Conservation (phyloP, 2,329 filamentous ascomycete genomes). For the Bisporella sp. region DNA sequence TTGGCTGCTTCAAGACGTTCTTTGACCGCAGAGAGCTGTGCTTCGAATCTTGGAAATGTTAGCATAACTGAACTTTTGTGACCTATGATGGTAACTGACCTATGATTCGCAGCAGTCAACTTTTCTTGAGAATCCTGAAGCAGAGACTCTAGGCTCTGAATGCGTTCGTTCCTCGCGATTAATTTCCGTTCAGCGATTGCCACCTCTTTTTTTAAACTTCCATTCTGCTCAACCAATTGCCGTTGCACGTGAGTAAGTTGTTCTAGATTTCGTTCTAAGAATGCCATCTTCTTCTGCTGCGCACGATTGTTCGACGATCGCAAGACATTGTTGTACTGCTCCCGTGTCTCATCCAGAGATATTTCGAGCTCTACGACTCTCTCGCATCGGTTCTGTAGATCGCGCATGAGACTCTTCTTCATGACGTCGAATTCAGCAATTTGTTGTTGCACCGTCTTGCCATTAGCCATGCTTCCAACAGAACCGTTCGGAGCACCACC, state of each 20-base stretch:
- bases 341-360: slow-evolving; percentile 89
- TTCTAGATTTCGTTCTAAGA: slow-evolving; percentile 95
- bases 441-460: slow-evolving; percentile 94
- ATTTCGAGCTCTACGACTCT: slow-evolving; percentile 97
- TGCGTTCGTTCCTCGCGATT: slow-evolving; percentile 93
- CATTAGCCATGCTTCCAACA: slow-evolving; percentile 53
- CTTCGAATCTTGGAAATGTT: slow-evolving; percentile 68
- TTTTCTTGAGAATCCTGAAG: slow-evolving; percentile 98
- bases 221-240: slow-evolving; percentile 97
- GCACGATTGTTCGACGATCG: slow-evolving; percentile 95
- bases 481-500: slow-evolving; percentile 54
- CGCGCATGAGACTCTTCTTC: slow-evolving; percentile 99
- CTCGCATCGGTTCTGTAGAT: slow-evolving; percentile 96
- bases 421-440: slow-evolving; percentile 98
- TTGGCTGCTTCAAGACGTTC: slow-evolving; percentile 96
- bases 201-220: slow-evolving; percentile 95
- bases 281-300: slow-evolving; percentile 99
- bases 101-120: slow-evolving; percentile 91
- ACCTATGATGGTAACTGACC: slow-evolving; percentile 52
- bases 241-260: slow-evolving; percentile 96
- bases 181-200: slow-evolving; percentile 97
- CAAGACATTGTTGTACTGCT: slow-evolving; percentile 98
- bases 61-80: slow-evolving; percentile 8
- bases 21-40: slow-evolving; percentile 94
- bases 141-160: slow-evolving; percentile 84